Evolutionary conservation across 2,329 filamentous ascomycete species (phyloP).

Genomic region (Aspergillus fijiensis): DNA sequence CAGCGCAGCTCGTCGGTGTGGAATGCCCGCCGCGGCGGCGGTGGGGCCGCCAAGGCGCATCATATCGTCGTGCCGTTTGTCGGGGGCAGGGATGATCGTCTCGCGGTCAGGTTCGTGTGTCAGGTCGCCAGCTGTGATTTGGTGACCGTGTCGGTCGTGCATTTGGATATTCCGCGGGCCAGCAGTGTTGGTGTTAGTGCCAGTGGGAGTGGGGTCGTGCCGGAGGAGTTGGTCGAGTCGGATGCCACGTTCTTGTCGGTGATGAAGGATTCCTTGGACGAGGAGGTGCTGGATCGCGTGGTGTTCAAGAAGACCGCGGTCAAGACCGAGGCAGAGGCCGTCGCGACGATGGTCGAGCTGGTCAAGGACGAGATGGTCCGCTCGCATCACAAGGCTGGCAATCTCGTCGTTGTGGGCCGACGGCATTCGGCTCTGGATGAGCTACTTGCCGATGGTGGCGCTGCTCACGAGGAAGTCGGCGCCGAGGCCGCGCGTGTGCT

Average conservation of each 20-base stretch:
- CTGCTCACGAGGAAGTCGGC: slow-evolving; percentile 39
- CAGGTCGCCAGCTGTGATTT: slow-evolving; percentile 78
- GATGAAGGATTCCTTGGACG: slow-evolving; percentile 56
- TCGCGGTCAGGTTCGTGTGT: slow-evolving; percentile 75
- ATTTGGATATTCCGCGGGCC: slow-evolving; percentile 46
- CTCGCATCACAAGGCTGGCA: slow-evolving; percentile 64
- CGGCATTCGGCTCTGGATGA: slow-evolving; percentile 25
- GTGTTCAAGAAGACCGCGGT: slow-evolving; percentile 50
- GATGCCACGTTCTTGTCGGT: slow-evolving; percentile 58
- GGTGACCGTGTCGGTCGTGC: slow-evolving; percentile 74
- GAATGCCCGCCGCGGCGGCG: too few species aligned
- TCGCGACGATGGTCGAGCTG: slow-evolving; percentile 48
- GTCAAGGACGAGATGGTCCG: slow-evolving; percentile 62
- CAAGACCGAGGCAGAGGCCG: slow-evolving; percentile 43
- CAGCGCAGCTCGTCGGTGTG: neutral
- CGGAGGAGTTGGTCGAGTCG: slow-evolving; percentile 32
- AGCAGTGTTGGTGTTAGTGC: too few species aligned
- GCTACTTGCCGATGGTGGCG: slow-evolving; percentile 4
- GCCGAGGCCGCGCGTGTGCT: slow-evolving; percentile 31
- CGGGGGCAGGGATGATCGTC: slow-evolving; percentile 76
- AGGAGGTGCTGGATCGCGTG: slow-evolving; percentile 54
- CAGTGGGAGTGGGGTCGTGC: too few species aligned
- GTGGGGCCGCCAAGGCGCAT: slow-evolving; percentile 52
- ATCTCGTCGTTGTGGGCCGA: slow-evolving; percentile 68
- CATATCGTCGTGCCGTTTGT: slow-evolving; percentile 87